Evolutionary conservation across 495 filamentous ascomycete species (phyloP).

Genomic region (Haplographium delicatum): DNA sequence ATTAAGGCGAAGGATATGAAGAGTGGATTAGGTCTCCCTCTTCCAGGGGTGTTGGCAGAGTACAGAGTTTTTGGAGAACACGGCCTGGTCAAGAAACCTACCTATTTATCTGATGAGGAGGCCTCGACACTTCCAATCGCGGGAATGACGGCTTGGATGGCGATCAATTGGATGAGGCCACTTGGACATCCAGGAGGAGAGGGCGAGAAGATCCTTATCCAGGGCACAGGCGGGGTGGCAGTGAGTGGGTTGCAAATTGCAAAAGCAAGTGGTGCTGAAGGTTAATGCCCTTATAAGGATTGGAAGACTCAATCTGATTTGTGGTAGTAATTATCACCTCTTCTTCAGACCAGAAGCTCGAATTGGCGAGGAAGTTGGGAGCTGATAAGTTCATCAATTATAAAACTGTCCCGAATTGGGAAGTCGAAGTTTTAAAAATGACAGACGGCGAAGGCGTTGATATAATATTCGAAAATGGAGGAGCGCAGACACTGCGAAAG

Average conservation of each 20-base stretch:
- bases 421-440: constrained; percentile 32
- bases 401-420: constrained; percentile 35
- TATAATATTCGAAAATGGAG: constrained; percentile 47
- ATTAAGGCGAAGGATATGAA: constrained; percentile 30
- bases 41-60: constrained; percentile 35
- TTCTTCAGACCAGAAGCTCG: constrained; percentile 39
- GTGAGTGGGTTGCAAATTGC: constrained; percentile 36
- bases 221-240: constrained; percentile 40
- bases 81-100: constrained; percentile 34
- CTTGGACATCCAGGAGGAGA: constrained; percentile 28
- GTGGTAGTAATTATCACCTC: constrained; percentile 42
- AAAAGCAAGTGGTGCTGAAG: constrained; percentile 31
- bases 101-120: constrained; percentile 36
- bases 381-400: constrained; percentile 44
- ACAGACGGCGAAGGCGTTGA: constrained; percentile 37
- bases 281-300: constrained; percentile 23
- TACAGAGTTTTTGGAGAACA: constrained; percentile 36
- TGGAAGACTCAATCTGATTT: background rate
- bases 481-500: constrained; percentile 37
- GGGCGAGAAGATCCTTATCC: constrained; percentile 36
- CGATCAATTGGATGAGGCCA: constrained; percentile 37
- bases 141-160: constrained; percentile 42
- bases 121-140: constrained; percentile 40
- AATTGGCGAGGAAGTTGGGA: constrained; percentile 35
- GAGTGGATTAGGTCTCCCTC: constrained; percentile 33